Conservation (phyloP, 148 eudicot genomes). For the Arctostaphylos glauca region DNA sequence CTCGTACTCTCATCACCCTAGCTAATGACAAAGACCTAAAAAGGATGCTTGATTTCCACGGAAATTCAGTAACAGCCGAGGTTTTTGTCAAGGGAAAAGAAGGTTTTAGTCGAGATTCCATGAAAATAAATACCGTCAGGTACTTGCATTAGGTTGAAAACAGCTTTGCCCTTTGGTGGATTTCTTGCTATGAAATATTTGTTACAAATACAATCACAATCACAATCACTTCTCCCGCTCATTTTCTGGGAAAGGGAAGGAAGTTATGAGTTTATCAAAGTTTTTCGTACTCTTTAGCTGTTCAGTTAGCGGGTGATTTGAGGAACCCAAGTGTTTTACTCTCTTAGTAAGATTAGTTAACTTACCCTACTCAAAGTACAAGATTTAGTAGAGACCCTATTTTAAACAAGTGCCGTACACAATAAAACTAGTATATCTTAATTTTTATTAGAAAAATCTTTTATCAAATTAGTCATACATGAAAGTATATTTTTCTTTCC, state of each 20-base stretch:
- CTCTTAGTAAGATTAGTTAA: neutral
- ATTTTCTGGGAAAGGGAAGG: neutral
- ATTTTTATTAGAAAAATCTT: neutral
- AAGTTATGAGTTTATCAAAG: neutral
- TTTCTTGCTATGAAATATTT: neutral
- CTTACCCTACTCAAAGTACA: neutral
- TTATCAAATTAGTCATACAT: neutral
- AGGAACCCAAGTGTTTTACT: neutral
- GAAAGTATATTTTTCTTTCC: neutral
- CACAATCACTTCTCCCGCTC: neutral
- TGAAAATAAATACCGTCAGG: slow-evolving; percentile 25
- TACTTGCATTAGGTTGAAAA: slow-evolving; percentile 18
- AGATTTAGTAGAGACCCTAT: neutral
- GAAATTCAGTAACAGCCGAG: slow-evolving; percentile 48
- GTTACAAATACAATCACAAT: neutral
- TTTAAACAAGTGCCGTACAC: neutral
- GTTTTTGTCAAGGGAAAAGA: slow-evolving; percentile 42
- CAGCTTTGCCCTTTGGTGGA: neutral
- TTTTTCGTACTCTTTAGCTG: neutral
- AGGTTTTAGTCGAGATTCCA: slow-evolving; percentile 38
- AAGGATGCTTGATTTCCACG: slow-evolving; percentile 54
- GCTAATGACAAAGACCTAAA: slow-evolving; percentile 47
- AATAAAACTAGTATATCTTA: neutral
- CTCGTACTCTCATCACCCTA: slow-evolving; percentile 43
- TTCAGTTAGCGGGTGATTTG: neutral